Conservation (phyloP, 2,329 filamentous ascomycete species). For the Arthrobotrys entomopaga region DNA sequence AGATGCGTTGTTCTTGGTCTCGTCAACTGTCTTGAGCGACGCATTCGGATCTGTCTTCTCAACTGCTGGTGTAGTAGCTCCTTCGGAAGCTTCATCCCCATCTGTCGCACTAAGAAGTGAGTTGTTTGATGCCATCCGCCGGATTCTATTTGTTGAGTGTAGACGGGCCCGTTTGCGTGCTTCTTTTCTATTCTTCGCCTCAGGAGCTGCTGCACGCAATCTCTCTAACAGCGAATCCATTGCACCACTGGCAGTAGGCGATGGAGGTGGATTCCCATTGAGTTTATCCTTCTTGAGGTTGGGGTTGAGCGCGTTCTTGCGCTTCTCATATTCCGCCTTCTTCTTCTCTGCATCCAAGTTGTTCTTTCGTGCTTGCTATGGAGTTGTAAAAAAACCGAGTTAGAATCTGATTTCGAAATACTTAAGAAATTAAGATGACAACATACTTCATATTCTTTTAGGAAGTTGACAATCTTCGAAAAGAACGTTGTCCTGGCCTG, state of each 20-base stretch:
- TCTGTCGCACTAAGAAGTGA: slow-evolving; percentile 54
- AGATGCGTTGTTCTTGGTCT: slow-evolving; percentile 16
- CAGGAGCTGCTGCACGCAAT: slow-evolving; percentile 88
- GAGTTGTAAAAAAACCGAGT: slow-evolving; percentile 40
- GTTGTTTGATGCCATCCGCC: slow-evolving; percentile 49
- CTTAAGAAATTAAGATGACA: slow-evolving; percentile 1
- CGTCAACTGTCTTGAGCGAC: slow-evolving; percentile 31
- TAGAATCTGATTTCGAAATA: not conserved
- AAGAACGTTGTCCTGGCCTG: slow-evolving; percentile 97
- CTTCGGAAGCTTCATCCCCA: slow-evolving; percentile 40
- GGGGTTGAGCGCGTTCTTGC: slow-evolving; percentile 39
- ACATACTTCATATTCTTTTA: slow-evolving; percentile 86
- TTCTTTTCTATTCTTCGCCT: slow-evolving; percentile 88
- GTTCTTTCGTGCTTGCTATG: slow-evolving; percentile 80
- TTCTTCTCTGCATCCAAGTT: slow-evolving; percentile 85
- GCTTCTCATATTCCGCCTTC: slow-evolving; percentile 84
- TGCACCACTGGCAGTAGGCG: slow-evolving; percentile 81
- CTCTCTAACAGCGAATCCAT: slow-evolving; percentile 98
- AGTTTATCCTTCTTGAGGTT: slow-evolving; percentile 41
- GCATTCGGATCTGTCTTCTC: slow-evolving; percentile 36
- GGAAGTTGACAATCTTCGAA: slow-evolving; percentile 86
- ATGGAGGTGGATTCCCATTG: slow-evolving; percentile 65
- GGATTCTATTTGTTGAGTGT: slow-evolving; percentile 45
- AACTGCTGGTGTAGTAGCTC: slow-evolving; percentile 27
- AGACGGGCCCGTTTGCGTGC: slow-evolving; percentile 84